These are phyloP conservation scores for Sutorius australiensis DNA, from an alignment of 768 basidiomycete species.

Conservation along the genomic window DNA sequence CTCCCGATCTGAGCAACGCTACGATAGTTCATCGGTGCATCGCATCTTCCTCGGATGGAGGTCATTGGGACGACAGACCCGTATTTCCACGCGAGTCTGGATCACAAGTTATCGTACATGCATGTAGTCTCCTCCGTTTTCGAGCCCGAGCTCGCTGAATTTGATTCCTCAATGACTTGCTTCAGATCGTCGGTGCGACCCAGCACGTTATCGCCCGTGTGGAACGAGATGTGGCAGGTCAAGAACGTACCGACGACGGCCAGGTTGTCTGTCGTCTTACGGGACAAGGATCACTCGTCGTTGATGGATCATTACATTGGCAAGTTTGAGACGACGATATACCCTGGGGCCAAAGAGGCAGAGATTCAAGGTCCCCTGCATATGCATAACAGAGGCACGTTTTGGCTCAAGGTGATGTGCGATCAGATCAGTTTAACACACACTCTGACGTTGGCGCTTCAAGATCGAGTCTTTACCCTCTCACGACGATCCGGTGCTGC, in stretches of 20 bases:
- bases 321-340: constrained; percentile 50
- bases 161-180: background rate
- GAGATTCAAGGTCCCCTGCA: constrained; percentile 54
- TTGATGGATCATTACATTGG: constrained; percentile 64
- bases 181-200: constrained; percentile 61
- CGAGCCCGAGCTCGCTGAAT: background rate
- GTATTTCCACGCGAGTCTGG: constrained; percentile 67
- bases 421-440: background rate
- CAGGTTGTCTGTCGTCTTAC: constrained; percentile 53
- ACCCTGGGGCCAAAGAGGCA: constrained; percentile 59
- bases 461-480: constrained; percentile 59
- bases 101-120: constrained; percentile 62
- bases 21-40: constrained; percentile 65
- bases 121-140: constrained; percentile 32
- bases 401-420: constrained; percentile 59
- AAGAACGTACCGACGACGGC: constrained; percentile 71
- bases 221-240: constrained; percentile 73
- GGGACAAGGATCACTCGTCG: constrained; percentile 63
- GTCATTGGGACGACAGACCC: constrained; percentile 62
- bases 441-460: background rate
- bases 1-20: constrained; percentile 1
- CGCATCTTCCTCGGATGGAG: constrained; percentile 66
- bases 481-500: constrained; percentile 34
- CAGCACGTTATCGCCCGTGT: constrained; percentile 58
- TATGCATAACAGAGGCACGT: constrained; percentile 51